Conservation (phyloP, 169 alveolate genomes). For the Plasmodium fragile region DNA sequence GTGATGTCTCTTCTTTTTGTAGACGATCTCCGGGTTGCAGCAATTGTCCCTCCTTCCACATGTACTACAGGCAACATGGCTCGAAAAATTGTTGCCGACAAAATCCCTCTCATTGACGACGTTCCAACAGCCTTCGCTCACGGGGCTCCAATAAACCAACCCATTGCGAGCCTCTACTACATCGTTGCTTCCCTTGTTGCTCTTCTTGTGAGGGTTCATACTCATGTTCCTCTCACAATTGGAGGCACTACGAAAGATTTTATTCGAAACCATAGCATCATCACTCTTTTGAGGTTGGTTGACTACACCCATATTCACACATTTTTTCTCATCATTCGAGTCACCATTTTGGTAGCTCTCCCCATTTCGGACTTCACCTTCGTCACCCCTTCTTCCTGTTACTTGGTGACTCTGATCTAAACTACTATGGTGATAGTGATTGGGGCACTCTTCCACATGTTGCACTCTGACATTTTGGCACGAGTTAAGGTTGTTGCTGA, state of each 20-base stretch:
- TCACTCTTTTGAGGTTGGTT: background rate
- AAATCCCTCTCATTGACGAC: background rate
- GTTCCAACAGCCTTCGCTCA: background rate
- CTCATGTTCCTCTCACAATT: background rate
- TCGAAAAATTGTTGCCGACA: background rate
- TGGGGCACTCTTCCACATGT: background rate
- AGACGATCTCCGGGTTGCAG: background rate
- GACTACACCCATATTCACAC: background rate
- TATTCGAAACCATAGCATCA: background rate
- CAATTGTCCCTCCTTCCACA: background rate
- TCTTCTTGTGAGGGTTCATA: conserved; percentile 6
- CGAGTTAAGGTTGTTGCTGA: background rate
- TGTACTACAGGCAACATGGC: background rate
- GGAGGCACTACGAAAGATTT: background rate
- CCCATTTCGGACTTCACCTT: background rate
- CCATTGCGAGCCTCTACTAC: background rate
- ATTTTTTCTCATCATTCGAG: background rate
- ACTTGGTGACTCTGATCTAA: background rate
- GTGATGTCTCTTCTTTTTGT: conserved; percentile 37
- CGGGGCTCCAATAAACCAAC: background rate
- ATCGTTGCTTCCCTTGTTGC: background rate
- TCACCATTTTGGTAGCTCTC: background rate
- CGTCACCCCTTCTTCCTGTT: background rate
- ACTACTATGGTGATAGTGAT: background rate
- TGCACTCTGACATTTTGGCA: background rate